Conservation (phyloP, 2,329 filamentous ascomycete species). For the Myriosclerotinia duriaeana region DNA sequence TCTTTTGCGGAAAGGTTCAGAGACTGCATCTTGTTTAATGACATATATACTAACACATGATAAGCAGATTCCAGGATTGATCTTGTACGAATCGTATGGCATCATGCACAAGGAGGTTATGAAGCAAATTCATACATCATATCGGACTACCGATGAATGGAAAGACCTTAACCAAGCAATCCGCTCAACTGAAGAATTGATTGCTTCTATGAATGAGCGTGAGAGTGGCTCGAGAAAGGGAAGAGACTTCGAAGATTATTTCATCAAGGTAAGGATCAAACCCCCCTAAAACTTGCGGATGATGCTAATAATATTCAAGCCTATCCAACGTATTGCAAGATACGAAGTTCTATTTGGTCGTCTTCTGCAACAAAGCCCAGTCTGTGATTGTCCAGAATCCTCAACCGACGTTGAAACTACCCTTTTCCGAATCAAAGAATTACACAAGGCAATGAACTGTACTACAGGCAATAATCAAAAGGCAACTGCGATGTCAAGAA, state of each 20-base stretch:
- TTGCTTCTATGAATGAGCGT: constrained; percentile 67
- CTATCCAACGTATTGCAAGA: constrained; percentile 87
- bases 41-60: background rate
- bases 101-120: constrained; percentile 86
- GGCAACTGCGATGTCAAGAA: constrained; percentile 72
- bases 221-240: constrained; percentile 68
- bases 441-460: constrained; percentile 76
- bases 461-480: constrained; percentile 75
- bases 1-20: constrained; percentile 59
- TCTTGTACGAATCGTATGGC: constrained; percentile 87
- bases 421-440: constrained; percentile 68
- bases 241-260: constrained; percentile 77
- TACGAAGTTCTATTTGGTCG: constrained; percentile 87
- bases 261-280: constrained; percentile 70
- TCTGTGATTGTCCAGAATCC: constrained; percentile 78
- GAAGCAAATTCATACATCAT: constrained; percentile 69
- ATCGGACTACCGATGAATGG: constrained; percentile 71
- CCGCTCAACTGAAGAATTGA: constrained; percentile 74
- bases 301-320: constrained; percentile 51
- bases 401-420: constrained; percentile 77
- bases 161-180: constrained; percentile 79
- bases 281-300: background rate
- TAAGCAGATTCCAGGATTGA: constrained; percentile 72
- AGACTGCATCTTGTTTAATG: background rate
- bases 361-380: constrained; percentile 77